phyloP scores from a whole-genome alignment of 192 early-diverging fungal species.

The Coemansia sp. region DNA sequence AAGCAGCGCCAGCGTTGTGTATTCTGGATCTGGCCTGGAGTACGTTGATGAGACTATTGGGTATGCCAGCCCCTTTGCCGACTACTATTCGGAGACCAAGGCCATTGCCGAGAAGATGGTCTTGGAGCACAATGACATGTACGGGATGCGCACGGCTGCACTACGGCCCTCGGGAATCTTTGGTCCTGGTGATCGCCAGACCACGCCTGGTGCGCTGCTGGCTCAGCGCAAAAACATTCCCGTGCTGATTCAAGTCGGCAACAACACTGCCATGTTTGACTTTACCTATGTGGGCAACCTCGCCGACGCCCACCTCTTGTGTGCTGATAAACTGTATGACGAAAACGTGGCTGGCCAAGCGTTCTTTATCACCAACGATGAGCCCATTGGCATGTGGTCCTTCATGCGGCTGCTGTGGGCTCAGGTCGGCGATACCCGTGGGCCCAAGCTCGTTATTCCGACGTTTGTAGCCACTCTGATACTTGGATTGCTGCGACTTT shows the following conservation, averaged over 20 bases:
- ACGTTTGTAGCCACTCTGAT: constrained; percentile 67
- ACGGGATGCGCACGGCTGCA: constrained; percentile 66
- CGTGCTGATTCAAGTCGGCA: constrained; percentile 74
- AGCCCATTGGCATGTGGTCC: constrained; percentile 89
- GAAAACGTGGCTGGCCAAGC: constrained; percentile 59
- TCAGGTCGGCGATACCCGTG: constrained; percentile 56
- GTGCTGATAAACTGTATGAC: constrained; percentile 70
- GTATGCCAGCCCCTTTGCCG: constrained; percentile 72
- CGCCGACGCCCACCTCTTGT: constrained; percentile 88
- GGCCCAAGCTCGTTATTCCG: constrained; percentile 62
- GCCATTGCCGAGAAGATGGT: constrained; percentile 72
- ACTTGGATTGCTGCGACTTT: constrained; percentile 58
- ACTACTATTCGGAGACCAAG: constrained; percentile 95
- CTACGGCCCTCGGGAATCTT: constrained; percentile 90
- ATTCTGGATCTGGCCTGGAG: constrained; percentile 66
- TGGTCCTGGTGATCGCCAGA: constrained; percentile 79
- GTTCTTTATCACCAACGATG: constrained; percentile 90
- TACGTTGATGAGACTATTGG: constrained; percentile 79
- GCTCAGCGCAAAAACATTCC: constrained; percentile 61
- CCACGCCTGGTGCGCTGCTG: constrained; percentile 64
- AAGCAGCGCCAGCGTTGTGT: constrained; percentile 86
- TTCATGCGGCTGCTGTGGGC: constrained; percentile 71
- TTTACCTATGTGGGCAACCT: constrained; percentile 93
- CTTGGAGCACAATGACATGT: constrained; percentile 65
- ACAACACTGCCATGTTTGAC: constrained; percentile 80